Conservation (phyloP, 345 rosid species). For the Populus pruinosa region DNA sequence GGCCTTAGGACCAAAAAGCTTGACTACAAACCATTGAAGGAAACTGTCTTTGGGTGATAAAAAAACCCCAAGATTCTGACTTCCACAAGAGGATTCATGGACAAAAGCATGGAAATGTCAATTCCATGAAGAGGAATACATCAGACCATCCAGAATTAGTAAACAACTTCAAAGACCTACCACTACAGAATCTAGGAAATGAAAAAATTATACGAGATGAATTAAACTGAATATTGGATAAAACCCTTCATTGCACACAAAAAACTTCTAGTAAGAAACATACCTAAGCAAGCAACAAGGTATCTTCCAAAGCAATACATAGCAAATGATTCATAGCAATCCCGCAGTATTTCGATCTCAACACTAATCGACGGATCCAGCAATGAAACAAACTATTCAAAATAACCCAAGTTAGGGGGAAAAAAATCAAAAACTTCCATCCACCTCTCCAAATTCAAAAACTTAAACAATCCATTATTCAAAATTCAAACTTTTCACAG, state of each 20-base stretch:
- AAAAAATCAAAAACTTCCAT: neutral
- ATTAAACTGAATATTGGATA: neutral
- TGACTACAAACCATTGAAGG: neutral
- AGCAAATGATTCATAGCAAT: slow-evolving; percentile 98
- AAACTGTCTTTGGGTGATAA: neutral
- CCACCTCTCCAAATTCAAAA: neutral
- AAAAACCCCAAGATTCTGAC: neutral
- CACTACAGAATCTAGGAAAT: neutral
- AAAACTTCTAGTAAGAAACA: slow-evolving; percentile 18
- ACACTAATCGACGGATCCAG: slow-evolving; percentile 86
- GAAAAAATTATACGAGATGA: neutral
- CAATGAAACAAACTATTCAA: slow-evolving; percentile 76
- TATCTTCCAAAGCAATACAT: slow-evolving; percentile 99
- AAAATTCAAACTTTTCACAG: neutral
- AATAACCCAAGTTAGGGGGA: slow-evolving; percentile 8
- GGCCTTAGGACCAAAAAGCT: neutral
- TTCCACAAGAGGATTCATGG: neutral
- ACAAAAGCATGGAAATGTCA: neutral
- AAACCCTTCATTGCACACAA: neutral
- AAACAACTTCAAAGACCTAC: neutral
- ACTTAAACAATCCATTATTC: neutral
- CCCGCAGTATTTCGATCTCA: slow-evolving; percentile 84
- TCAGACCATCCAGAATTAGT: neutral
- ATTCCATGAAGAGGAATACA: neutral
- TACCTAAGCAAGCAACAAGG: slow-evolving; percentile 97